Conservation (phyloP, 352 stramenopile genomes). For the Paralagenidium karlingii region DNA sequence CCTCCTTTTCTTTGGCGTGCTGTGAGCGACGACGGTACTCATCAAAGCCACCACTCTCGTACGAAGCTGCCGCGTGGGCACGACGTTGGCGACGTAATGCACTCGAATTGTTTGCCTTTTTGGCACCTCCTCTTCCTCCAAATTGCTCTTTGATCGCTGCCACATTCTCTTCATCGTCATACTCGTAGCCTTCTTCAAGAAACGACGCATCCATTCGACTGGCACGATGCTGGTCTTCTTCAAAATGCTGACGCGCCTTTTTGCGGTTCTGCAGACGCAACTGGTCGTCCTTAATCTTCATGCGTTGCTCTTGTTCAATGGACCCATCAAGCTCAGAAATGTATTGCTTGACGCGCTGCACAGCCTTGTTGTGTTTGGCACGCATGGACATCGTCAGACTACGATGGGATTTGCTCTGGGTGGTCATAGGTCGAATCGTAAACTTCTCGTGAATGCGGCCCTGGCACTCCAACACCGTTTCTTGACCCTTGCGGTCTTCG, state of each 20-base stretch:
- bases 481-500: constrained; percentile 39
- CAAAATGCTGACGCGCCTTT: constrained; percentile 69
- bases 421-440: constrained; percentile 80
- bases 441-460: constrained; percentile 71
- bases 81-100: background rate
- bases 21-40: constrained; percentile 33
- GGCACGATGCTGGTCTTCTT: constrained; percentile 63
- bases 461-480: constrained; percentile 77
- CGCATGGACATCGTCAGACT: constrained; percentile 84
- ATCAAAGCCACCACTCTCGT: constrained; percentile 59
- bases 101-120: too few relatives aligned
- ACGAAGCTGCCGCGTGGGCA: constrained; percentile 9
- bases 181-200: constrained; percentile 72
- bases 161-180: constrained; percentile 77
- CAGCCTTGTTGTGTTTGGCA: constrained; percentile 81
- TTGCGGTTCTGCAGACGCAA: constrained; percentile 75
- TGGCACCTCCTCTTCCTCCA: constrained; percentile 22
- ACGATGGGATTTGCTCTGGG: constrained; percentile 72
- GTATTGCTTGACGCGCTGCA: constrained; percentile 79
- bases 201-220: constrained; percentile 74
- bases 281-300: constrained; percentile 80
- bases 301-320: constrained; percentile 66
- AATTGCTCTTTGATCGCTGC: constrained; percentile 79
- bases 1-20: constrained; percentile 16
- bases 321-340: constrained; percentile 78